Base-by-base conservation (phyloP, 805 yeast genomes). In the Dipodascopsis uninucleata region DNA sequence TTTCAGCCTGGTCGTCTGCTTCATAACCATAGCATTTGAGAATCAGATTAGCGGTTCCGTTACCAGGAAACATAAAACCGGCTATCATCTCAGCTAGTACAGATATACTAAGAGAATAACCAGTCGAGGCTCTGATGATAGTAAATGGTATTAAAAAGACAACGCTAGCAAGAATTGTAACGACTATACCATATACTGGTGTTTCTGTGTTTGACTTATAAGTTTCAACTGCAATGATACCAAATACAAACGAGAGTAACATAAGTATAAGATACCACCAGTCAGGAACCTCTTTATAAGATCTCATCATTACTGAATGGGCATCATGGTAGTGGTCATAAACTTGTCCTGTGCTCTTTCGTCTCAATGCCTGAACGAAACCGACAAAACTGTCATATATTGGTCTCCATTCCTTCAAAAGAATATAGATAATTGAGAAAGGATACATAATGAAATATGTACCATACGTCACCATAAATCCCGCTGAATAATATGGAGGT, bases 41-140 rank as follows among this genome's bases (percentile, higher is more conserved):
- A 54, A 76, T 71, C 71, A 82, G 77, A 63, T 78, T 71, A 1
- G 84, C 82, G 14, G 78, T 62, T 1, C 86, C 76, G 37, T 67
- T 65, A 1, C 80, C 85, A 3, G 85, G 85, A 9, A 76, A 67
- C 48, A 81, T 71, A 60, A 78, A 81, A 1, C 86, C 87, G 22
- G 77, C 75, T 34, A 82, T 71, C 49, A 82, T 65, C 58, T 81
- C 86, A 2, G 81, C 74, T 41, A 82, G 60, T 4, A 80, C 85
- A 55, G 77, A 77, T 50, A 81, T 65, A 9, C 82, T 82, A 45
- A 80, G 74, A 1, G 71, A 57, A 36, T 67, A 73, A 65, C 82
- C 82, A 0, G 88, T 79, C 28, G 77, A 74, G 3, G 85, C 81
- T 16, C 73, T 75, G 40, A 82, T 71, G 16, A 82, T 66, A 1